Evolutionary conservation across 768 basidiomycete species (phyloP).

Genomic region (Aureoboletus auriporus): DNA sequence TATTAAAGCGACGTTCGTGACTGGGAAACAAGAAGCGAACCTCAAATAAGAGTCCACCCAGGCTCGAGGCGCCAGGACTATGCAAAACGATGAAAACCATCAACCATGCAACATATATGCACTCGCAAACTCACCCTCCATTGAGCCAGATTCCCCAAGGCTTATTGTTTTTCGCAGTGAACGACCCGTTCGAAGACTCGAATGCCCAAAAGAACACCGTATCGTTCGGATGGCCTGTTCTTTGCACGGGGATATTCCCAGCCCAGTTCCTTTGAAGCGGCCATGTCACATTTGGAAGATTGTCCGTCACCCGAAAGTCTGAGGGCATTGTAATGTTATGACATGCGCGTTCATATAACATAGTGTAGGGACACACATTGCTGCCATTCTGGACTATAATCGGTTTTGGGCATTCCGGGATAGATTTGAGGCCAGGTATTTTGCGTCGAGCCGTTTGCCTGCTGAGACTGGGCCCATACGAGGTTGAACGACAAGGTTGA

Average conservation of each 20-base stretch:
- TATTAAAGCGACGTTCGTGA: not conserved
- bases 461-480: not conserved
- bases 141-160: slow-evolving; percentile 76
- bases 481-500: not conserved
- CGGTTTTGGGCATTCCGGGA: slow-evolving; percentile 38
- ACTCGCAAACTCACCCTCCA: slow-evolving; percentile 47
- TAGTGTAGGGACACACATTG: slow-evolving; percentile 37
- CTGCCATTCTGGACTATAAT: slow-evolving; percentile 57
- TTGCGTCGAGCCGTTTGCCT: not conserved
- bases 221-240: slow-evolving; percentile 54
- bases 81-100: not conserved
- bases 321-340: not conserved
- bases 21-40: slow-evolving; percentile 26
- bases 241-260: slow-evolving; percentile 59
- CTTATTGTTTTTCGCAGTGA: slow-evolving; percentile 41
- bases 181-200: slow-evolving; percentile 51
- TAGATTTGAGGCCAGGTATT: slow-evolving; percentile 35
- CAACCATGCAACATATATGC: not conserved
- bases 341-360: not conserved
- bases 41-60: slow-evolving; percentile 60
- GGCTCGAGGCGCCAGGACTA: slow-evolving; percentile 65
- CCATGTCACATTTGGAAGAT: slow-evolving; percentile 57
- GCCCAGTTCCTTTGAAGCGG: slow-evolving; percentile 46
- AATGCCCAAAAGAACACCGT: slow-evolving; percentile 65
- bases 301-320: slow-evolving; percentile 58